A percentile compares a stretch with the other conserved stretches of the same genome.
These are phyloP conservation scores for Aspergillus tubingensis DNA, from an alignment of 2,329 filamentous ascomycete genomes.

Conservation along the genomic window DNA sequence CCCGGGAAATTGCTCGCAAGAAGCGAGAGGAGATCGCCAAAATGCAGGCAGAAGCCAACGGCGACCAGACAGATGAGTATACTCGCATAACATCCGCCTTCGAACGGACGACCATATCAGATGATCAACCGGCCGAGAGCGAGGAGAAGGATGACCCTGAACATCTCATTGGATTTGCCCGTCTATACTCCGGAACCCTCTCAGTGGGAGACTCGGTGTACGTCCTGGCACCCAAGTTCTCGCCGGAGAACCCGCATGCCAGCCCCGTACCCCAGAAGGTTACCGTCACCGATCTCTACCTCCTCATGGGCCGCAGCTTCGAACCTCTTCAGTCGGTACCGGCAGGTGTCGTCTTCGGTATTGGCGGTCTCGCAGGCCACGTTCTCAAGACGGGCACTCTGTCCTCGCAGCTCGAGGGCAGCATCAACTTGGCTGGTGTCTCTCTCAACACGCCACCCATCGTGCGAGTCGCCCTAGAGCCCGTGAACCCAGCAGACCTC, in stretches of 20 bases:
- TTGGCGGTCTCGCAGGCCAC: constrained; percentile 86
- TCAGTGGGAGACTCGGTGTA: constrained; percentile 89
- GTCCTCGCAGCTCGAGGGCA: constrained; percentile 81
- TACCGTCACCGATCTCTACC: constrained; percentile 82
- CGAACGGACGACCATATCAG: constrained; percentile 58
- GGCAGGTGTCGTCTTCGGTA: constrained; percentile 92
- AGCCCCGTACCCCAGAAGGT: constrained; percentile 76
- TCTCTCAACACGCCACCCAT: constrained; percentile 82
- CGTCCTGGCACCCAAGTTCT: constrained; percentile 90
- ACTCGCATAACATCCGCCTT: constrained; percentile 63
- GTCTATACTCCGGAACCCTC: constrained; percentile 87
- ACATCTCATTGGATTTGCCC: constrained; percentile 89
- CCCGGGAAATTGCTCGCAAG: constrained; percentile 79
- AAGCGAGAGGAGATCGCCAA: constrained; percentile 87
- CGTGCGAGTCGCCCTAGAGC: constrained; percentile 93
- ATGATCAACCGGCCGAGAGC: constrained; percentile 52
- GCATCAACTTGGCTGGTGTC: constrained; percentile 87
- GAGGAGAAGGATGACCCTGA: constrained; percentile 72
- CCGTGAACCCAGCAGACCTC: constrained; percentile 82
- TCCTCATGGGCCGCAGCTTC: constrained; percentile 90
- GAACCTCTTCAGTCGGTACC: constrained; percentile 82
- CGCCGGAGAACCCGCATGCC: constrained; percentile 72
- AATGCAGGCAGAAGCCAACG: constrained; percentile 63
- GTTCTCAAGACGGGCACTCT: constrained; percentile 96
- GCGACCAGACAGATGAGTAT: constrained; percentile 50